Evolutionary conservation across 1,139 yeast genomes (phyloP).

Genomic region (Torulaspora pretoriensis): DNA sequence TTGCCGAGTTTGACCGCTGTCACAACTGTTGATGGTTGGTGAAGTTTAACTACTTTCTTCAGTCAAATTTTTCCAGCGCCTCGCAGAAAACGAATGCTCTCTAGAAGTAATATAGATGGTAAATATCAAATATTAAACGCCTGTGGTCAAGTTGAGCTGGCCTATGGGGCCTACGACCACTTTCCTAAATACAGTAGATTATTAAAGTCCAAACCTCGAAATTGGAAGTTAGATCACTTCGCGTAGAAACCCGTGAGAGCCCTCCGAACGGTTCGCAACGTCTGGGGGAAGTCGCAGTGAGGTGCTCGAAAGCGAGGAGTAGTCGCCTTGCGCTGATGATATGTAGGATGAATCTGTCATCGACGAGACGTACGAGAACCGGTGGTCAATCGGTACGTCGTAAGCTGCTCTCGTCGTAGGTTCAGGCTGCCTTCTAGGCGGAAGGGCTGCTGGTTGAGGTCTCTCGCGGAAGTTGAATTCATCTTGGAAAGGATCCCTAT

Average conservation of each 20-base stretch:
- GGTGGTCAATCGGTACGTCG: constrained; percentile 7
- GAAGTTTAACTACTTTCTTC: background rate
- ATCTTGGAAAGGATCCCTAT: constrained; percentile 28
- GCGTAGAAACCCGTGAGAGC: constrained; percentile 13
- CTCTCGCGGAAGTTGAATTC: constrained; percentile 30
- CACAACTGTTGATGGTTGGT: background rate
- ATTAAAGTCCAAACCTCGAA: background rate
- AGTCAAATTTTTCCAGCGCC: constrained; percentile 3
- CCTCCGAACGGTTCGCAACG: constrained; percentile 5
- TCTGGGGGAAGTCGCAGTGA: constrained; percentile 11
- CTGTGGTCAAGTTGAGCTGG: background rate
- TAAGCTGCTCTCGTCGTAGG: background rate
- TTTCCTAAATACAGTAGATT: background rate
- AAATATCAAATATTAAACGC: constrained; percentile 5
- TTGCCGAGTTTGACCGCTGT: background rate
- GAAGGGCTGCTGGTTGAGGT: constrained; percentile 25
- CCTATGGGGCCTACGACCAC: background rate
- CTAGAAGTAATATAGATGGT: background rate
- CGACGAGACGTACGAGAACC: constrained; percentile 14
- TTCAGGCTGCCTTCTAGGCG: constrained; percentile 17
- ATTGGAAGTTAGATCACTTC: constrained; percentile 10
- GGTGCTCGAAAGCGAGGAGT: constrained; percentile 14
- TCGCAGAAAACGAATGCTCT: background rate
- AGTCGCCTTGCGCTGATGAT: constrained; percentile 14
- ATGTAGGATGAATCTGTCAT: constrained; percentile 11